These are phyloP conservation scores for Lophiostoma macrostomum DNA, from an alignment of 495 filamentous ascomycete genomes.

Conservation along the genomic window DNA sequence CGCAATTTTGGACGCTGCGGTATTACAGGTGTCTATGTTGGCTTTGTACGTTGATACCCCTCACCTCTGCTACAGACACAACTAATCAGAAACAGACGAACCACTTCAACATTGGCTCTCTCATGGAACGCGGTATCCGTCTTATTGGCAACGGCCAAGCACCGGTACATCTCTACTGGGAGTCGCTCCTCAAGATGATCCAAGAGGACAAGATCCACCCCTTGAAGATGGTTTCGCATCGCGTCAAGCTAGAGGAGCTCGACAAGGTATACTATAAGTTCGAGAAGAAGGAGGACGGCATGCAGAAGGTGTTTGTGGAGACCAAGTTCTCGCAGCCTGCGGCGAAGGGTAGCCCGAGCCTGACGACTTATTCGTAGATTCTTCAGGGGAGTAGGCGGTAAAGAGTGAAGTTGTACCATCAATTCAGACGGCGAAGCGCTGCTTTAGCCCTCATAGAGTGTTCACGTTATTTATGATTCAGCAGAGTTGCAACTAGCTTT, in stretches of 20 bases:
- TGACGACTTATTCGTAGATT: conserved; percentile 38
- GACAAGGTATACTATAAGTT: conserved; percentile 50
- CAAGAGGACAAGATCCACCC: conserved; percentile 70
- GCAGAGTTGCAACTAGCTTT: too few species aligned
- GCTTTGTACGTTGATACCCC: conserved; percentile 58
- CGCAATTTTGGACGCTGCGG: conserved; percentile 72
- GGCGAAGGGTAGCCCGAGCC: conserved; percentile 35
- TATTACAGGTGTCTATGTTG: conserved; percentile 79
- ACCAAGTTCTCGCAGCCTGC: conserved; percentile 41
- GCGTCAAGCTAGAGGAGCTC: conserved; percentile 71
- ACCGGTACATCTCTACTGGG: conserved; percentile 82
- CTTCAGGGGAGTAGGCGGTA: too few species aligned
- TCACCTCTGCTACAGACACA: background rate
- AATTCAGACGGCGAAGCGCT: too few species aligned
- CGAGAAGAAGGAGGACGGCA: conserved; percentile 42
- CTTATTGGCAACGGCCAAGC: conserved; percentile 83
- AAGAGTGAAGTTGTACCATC: too few species aligned
- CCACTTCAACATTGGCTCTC: conserved; percentile 76
- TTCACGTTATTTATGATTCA: too few species aligned
- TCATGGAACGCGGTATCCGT: conserved; percentile 84
- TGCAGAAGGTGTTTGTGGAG: conserved; percentile 48
- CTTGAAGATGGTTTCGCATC: conserved; percentile 74
- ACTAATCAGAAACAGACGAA: conserved; percentile 54
- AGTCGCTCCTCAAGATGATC: conserved; percentile 67
- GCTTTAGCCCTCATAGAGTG: too few species aligned